Evolutionary conservation across 2,329 filamentous ascomycete species (phyloP), one percentile per base, ranked within the genome.

Genomic region (Paraphoma sp.): DNA sequence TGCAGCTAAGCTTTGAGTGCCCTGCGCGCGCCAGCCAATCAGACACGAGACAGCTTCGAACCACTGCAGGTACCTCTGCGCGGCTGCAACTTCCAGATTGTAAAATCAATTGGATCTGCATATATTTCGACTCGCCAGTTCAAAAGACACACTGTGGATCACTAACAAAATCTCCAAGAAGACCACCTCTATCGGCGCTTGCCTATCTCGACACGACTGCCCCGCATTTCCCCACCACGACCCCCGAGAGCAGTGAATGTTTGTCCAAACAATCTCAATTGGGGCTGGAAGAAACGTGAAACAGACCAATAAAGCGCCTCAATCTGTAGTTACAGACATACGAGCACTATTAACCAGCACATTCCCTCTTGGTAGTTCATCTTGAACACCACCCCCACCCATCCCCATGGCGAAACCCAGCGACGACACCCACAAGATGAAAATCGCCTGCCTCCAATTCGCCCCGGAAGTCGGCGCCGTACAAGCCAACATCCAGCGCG

Each of bases 391-490:
- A 42, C 45, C 48, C 58, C 49, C 52, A 38, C 45, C 18, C 48
- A 53, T 44, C 55, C 55, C 59, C 53, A 55, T 55, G 53, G 51
- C 44, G 41, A 29, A 30, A 28, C 44, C 17, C 43, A 45, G 50
- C 1, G 38, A 40, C 7, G 45, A 40, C 12, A 23, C 23, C 23
- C 29, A 18, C 42, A 54, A 56, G n/a, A 89, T 89, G 88, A 86
- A 83, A 68, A 86, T 91, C 42, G 89, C 81, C 0, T 90, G 87
- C 56, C 78, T 92, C 10, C 89, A 94, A 74, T 92, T 93, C 60
- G 84, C 86, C 45, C 89, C 90, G 11, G 82, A 87, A 68, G 83
- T 93, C 43, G 90, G 89, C 49, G 85, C 90, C 53, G 78, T 91
- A 33, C 78, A 90, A 66, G 85, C 89, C 59, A 94, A 94, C 63